Conservation (phyloP, 2,329 filamentous ascomycete species). For the Plenodomus tracheiphilus region DNA sequence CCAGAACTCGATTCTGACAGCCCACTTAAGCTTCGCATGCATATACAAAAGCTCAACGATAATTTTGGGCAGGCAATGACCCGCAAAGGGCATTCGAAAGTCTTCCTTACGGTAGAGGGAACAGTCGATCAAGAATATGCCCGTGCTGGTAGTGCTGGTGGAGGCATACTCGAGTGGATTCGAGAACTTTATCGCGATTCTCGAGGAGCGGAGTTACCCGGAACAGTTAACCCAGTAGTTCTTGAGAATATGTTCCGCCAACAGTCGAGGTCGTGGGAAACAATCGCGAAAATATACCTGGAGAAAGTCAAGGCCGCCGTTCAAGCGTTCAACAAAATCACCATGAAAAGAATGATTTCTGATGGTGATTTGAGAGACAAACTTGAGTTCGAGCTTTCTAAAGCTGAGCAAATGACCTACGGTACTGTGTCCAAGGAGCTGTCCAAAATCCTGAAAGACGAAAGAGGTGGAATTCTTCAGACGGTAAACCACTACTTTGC, state of each 20-base stretch:
- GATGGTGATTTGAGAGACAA: constrained; percentile 4
- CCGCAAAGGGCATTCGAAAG: constrained; percentile 5
- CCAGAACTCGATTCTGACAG: constrained; percentile 2
- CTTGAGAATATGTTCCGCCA: constrained; percentile 10
- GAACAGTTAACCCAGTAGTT: constrained; percentile 8
- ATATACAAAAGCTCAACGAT: constrained; percentile 7
- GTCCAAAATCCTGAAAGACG: constrained; percentile 3
- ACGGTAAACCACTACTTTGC: constrained; percentile 11
- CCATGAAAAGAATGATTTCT: background rate
- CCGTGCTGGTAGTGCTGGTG: constrained; percentile 1
- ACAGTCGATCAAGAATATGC: constrained; percentile 1
- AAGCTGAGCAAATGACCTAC: background rate
- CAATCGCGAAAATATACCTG: constrained; percentile 3
- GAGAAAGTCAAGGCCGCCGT: constrained; percentile 1
- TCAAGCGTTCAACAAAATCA: background rate
- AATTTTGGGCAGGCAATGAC: constrained; percentile 6
- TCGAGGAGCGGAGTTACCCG: constrained; percentile 10
- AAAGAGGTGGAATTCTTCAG: constrained; percentile 10
- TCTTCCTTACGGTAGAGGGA: constrained; percentile 5
- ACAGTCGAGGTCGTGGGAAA: constrained; percentile 5
- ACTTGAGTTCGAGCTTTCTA: background rate
- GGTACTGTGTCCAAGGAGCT: constrained; percentile 1
- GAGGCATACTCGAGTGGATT: constrained; percentile 4
- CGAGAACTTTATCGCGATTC: constrained; percentile 6
- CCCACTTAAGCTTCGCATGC: constrained; percentile 11